Evolutionary conservation across 805 yeast species (phyloP).

Genomic region (Pichia cephalocereana): DNA sequence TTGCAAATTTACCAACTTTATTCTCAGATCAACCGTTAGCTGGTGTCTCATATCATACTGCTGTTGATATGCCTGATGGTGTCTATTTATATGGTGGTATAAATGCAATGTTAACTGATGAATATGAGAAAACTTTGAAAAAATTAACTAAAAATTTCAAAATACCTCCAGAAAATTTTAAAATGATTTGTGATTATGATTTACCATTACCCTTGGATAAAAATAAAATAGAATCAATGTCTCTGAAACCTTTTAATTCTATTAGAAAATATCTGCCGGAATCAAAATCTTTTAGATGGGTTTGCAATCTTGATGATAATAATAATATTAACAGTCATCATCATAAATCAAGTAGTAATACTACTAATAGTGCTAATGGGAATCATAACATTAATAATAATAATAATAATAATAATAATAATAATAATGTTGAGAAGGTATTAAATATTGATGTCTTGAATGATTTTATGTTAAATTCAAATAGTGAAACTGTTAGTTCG

Average conservation of each 20-base stretch:
- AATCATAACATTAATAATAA: neutral
- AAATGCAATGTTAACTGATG: slow-evolving; percentile 12
- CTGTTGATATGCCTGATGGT: slow-evolving; percentile 30
- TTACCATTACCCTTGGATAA: slow-evolving; percentile 39
- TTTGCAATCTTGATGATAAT: slow-evolving; percentile 6
- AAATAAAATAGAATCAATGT: slow-evolving; percentile 33
- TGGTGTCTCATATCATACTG: slow-evolving; percentile 34
- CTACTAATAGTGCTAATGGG: neutral
- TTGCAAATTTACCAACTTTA: slow-evolving; percentile 26
- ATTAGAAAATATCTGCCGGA: slow-evolving; percentile 31
- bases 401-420: neutral
- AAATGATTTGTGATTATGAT: slow-evolving; percentile 25
- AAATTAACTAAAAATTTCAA: slow-evolving; percentile 24
- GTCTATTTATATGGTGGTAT: slow-evolving; percentile 40
- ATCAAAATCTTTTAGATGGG: slow-evolving; percentile 28
- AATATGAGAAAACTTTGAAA: slow-evolving; percentile 18
- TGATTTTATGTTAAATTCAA: neutral
- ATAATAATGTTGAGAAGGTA: neutral
- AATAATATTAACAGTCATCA: neutral
- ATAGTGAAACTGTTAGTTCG: neutral
- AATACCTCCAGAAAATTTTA: slow-evolving; percentile 25
- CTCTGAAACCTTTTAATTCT: slow-evolving; percentile 29
- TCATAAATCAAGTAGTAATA: too few relatives aligned
- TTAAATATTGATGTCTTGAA: neutral
- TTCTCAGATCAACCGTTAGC: slow-evolving; percentile 34